A percentile compares a stretch with the other conserved stretches of the same genome.
Evolutionary conservation across 768 basidiomycete species (phyloP).

Genomic region (Mycena galopus): DNA sequence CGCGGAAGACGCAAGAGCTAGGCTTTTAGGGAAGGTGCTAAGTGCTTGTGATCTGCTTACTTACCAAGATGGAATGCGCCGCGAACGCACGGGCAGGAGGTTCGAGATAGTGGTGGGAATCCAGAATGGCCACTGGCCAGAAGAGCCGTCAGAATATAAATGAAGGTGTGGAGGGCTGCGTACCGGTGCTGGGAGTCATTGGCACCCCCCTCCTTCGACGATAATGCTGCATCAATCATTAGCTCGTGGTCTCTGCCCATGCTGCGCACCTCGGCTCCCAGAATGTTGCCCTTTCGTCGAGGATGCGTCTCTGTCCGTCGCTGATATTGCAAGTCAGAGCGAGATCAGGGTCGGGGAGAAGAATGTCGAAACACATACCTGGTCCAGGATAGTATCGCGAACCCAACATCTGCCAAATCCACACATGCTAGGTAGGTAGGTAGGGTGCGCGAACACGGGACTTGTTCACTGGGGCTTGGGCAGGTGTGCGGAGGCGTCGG

Average conservation of each 20-base stretch:
- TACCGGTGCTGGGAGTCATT: slow-evolving; percentile 1
- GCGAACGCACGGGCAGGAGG: background rate
- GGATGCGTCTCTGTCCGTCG: background rate
- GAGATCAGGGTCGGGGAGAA: background rate
- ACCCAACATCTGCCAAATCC: too few relatives aligned
- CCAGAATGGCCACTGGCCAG: background rate
- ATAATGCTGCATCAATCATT: slow-evolving; percentile 5
- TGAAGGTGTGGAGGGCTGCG: too few relatives aligned
- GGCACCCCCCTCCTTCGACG: slow-evolving; percentile 1
- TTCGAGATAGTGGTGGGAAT: slow-evolving; percentile 1
- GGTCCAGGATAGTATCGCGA: too few relatives aligned
- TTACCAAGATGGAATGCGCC: slow-evolving; percentile 3
- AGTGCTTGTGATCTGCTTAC: slow-evolving; percentile 5
- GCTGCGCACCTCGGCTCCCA: slow-evolving; percentile 6
- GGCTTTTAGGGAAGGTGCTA: background rate
- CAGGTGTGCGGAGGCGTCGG: too few relatives aligned
- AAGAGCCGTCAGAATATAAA: background rate
- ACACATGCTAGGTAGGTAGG: too few relatives aligned
- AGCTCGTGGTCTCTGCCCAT: background rate
- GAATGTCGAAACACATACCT: background rate
- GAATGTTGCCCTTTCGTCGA: background rate
- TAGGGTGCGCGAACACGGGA: too few relatives aligned
- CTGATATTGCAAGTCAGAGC: background rate
- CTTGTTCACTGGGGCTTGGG: too few relatives aligned
- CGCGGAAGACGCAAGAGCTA: too few relatives aligned